These are phyloP conservation scores for Ploettnerulaceae sp. DNA, from an alignment of 2,329 filamentous ascomycete genomes.

Conservation along the genomic window DNA sequence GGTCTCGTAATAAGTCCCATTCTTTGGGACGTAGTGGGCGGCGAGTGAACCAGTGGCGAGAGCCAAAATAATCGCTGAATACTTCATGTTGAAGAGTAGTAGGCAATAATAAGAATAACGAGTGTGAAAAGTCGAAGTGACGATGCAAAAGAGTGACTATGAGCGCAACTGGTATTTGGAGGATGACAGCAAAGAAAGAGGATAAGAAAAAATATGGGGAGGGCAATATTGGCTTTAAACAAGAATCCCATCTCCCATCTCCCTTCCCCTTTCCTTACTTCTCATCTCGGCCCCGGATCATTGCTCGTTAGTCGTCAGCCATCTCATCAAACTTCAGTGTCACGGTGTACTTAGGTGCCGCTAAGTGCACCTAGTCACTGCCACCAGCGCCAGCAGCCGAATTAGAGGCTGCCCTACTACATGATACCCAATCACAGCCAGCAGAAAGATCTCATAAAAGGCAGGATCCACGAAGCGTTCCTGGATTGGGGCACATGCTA, in stretches of 20 bases:
- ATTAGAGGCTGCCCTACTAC: neutral
- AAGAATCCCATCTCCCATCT: no score
- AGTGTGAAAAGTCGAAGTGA: slow-evolving; percentile 1
- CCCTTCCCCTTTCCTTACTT: neutral
- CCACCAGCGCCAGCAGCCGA: slow-evolving; percentile 2
- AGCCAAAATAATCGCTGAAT: slow-evolving; percentile 2
- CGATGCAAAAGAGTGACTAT: neutral
- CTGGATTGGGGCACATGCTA: neutral
- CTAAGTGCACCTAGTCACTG: neutral
- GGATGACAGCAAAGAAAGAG: neutral
- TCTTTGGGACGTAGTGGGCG: slow-evolving; percentile 58
- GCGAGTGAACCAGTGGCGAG: slow-evolving; percentile 6
- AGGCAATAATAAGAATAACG: slow-evolving; percentile 3
- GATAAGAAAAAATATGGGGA: no score
- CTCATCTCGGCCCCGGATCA: slow-evolving; percentile 1
- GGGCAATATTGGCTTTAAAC: no score
- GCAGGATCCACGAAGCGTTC: slow-evolving; percentile 4
- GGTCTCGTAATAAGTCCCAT: slow-evolving; percentile 47
- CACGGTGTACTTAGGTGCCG: neutral
- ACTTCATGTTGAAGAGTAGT: slow-evolving; percentile 42
- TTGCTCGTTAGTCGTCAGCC: neutral
- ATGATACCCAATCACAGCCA: neutral
- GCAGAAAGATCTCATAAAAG: neutral
- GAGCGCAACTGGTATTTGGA: neutral
- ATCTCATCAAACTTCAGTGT: neutral